These are phyloP conservation scores for Fusarium staphyleae DNA, from an alignment of 2,329 filamentous ascomycete species.

Conservation along the genomic window DNA sequence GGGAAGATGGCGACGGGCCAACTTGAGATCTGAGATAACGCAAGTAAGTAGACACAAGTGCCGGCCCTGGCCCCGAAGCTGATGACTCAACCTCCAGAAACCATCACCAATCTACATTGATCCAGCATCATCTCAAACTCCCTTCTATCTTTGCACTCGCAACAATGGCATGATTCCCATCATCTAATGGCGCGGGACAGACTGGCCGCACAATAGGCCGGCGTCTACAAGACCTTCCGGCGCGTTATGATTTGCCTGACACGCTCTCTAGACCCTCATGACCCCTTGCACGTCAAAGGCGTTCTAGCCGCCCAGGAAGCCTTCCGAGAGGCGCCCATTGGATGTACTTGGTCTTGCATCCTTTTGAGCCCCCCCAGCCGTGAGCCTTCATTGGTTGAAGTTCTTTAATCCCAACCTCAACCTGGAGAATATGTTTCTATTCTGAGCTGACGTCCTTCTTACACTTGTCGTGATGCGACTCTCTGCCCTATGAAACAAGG, in stretches of 20 bases:
- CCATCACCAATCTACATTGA: no score
- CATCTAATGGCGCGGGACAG: no score
- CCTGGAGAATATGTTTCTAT: conserved; percentile 12
- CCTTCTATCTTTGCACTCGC: no score
- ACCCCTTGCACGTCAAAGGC: not conserved
- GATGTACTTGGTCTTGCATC: not conserved
- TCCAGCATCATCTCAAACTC: no score
- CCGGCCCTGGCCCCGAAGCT: no score
- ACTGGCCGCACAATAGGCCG: conserved; percentile 31
- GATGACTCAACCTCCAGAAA: no score
- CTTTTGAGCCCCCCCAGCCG: not conserved
- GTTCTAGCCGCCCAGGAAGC: conserved; percentile 7
- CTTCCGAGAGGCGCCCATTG: conserved; percentile 6
- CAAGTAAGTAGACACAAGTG: no score
- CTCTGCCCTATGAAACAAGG: conserved; percentile 20
- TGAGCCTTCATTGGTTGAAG: conserved; percentile 3
- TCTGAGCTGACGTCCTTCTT: conserved; percentile 4
- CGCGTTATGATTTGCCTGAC: conserved; percentile 14
- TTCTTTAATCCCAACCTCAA: not conserved
- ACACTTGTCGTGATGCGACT: conserved; percentile 7
- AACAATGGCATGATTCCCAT: no score
- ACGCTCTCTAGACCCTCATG: conserved; percentile 1
- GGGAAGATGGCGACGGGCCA: no score
- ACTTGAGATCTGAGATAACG: no score
- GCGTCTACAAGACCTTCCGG: conserved; percentile 19